Conservation (phyloP, 2,329 filamentous ascomycete species). For the Neonectria ditissima region DNA sequence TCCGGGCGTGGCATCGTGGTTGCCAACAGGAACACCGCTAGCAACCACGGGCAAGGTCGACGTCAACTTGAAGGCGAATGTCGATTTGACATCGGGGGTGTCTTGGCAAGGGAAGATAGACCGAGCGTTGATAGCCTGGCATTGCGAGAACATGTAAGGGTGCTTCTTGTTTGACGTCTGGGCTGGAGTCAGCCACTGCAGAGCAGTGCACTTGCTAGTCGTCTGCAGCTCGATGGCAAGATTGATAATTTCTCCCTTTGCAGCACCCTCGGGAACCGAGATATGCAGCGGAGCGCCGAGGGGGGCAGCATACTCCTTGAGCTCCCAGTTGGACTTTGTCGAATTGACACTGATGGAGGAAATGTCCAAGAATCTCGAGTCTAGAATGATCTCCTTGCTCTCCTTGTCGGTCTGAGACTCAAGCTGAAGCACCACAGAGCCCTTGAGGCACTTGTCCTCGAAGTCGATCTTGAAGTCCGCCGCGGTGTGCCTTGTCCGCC, state of each 20-base stretch:
- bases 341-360: constrained; percentile 77
- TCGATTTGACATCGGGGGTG: constrained; percentile 97
- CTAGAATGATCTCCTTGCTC: constrained; percentile 83
- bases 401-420: constrained; percentile 80
- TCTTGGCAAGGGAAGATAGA: constrained; percentile 98
- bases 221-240: constrained; percentile 80
- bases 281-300: constrained; percentile 80
- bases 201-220: constrained; percentile 87
- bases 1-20: constrained; percentile 57
- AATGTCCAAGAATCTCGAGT: constrained; percentile 87
- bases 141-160: constrained; percentile 98
- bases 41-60: constrained; percentile 92
- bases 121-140: constrained; percentile 94
- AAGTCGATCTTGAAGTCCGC: constrained; percentile 89
- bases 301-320: constrained; percentile 77
- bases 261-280: constrained; percentile 65
- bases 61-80: constrained; percentile 87
- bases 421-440: constrained; percentile 80
- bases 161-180: constrained; percentile 97
- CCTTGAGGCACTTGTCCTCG: constrained; percentile 78
- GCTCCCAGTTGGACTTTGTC: constrained; percentile 71
- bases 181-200: constrained; percentile 94
- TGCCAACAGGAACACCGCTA: constrained; percentile 75
- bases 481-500: constrained; percentile 85
- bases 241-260: constrained; percentile 65